Evolutionary conservation across 1,284 basidiomycete genomes (phyloP).

Genomic region (Laetiporus sulphureus): DNA sequence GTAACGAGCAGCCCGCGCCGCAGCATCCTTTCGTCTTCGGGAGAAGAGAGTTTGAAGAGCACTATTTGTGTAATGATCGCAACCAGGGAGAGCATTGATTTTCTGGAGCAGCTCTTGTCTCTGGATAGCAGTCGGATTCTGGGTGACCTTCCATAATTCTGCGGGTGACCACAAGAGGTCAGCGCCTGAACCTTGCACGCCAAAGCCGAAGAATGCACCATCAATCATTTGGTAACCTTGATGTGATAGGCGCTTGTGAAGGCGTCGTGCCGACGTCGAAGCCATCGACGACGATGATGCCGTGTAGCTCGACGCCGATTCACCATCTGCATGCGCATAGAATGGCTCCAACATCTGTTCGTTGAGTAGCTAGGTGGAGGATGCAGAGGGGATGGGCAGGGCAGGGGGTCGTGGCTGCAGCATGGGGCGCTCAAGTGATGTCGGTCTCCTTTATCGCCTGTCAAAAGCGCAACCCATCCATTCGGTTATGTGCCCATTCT

Average conservation of each 20-base stretch:
- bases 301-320: too few relatives aligned
- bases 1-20: background rate
- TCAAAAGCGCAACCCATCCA: too few relatives aligned
- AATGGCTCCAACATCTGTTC: too few relatives aligned
- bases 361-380: too few relatives aligned
- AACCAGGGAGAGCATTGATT: constrained; percentile 3
- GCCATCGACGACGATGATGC: too few relatives aligned
- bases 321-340: too few relatives aligned
- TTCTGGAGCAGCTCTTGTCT: background rate
- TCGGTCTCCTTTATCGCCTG: too few relatives aligned
- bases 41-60: background rate
- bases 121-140: background rate
- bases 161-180: background rate
- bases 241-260: background rate
- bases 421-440: too few relatives aligned
- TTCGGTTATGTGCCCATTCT: too few relatives aligned
- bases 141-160: background rate
- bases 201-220: background rate
- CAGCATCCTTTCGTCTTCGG: background rate
- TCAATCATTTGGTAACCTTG: background rate
- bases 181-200: background rate
- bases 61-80: constrained; percentile 3
- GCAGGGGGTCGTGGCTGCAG: too few relatives aligned
- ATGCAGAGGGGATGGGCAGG: too few relatives aligned
- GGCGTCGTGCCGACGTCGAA: too few relatives aligned